Evolutionary conservation across 1,284 basidiomycete species (phyloP).

Genomic region (Pseudomicrostroma phylloplanum): DNA sequence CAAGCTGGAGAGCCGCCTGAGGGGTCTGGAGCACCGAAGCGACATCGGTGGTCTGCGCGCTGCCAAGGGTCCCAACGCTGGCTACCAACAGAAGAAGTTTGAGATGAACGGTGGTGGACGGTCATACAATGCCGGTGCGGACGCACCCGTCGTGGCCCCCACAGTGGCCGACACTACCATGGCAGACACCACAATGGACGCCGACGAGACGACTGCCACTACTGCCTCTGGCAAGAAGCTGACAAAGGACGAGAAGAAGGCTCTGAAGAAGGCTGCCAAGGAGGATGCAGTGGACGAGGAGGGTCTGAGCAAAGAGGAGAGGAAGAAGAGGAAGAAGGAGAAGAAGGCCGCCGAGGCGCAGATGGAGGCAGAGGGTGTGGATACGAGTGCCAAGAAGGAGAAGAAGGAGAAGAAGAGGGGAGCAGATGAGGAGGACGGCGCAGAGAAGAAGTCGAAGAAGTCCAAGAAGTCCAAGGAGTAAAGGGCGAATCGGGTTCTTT

Average conservation of each 20-base stretch:
- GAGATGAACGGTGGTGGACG: slow-evolving; percentile 35
- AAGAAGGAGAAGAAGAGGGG: slow-evolving; percentile 45
- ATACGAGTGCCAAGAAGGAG: slow-evolving; percentile 20
- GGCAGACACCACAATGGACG: slow-evolving; percentile 54
- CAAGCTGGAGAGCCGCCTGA: slow-evolving; percentile 88
- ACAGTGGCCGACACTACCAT: slow-evolving; percentile 22
- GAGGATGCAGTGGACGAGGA: background rate
- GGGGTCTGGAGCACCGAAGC: slow-evolving; percentile 64
- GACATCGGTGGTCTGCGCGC: slow-evolving; percentile 30
- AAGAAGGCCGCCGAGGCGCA: slow-evolving; percentile 21
- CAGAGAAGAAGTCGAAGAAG: slow-evolving; percentile 20
- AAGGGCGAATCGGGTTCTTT: too few species aligned
- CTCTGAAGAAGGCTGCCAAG: slow-evolving; percentile 34
- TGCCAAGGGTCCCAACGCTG: slow-evolving; percentile 27
- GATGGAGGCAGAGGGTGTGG: slow-evolving; percentile 14
- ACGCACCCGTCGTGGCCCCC: slow-evolving; percentile 25
- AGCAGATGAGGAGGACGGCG: slow-evolving; percentile 1
- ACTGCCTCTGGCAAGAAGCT: slow-evolving; percentile 26
- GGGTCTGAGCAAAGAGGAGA: slow-evolving; percentile 6
- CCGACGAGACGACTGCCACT: slow-evolving; percentile 59
- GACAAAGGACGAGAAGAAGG: slow-evolving; percentile 24
- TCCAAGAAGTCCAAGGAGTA: slow-evolving; percentile 3
- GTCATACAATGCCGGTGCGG: slow-evolving; percentile 43
- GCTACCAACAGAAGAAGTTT: slow-evolving; percentile 48
- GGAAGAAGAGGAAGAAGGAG: slow-evolving; percentile 34